Evolutionary conservation across 2,329 filamentous ascomycete species (phyloP).

Genomic region (Aurifilum marmelostoma): DNA sequence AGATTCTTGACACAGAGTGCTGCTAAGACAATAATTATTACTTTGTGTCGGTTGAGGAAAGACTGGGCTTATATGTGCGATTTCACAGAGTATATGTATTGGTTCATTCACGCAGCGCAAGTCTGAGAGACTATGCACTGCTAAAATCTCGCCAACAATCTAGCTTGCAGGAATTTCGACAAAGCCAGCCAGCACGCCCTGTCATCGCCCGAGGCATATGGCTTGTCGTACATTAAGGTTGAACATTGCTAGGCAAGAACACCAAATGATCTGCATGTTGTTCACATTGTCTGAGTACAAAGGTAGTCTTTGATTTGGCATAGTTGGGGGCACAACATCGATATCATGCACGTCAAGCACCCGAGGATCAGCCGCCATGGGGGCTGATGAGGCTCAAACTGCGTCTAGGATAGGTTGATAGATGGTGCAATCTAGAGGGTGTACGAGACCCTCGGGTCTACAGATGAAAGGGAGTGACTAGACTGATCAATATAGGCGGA

Average conservation of each 20-base stretch:
- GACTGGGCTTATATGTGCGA: not conserved
- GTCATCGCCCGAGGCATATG: not conserved
- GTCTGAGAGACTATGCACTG: not conserved
- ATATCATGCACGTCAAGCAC: not conserved
- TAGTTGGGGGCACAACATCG: not conserved
- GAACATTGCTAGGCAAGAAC: not conserved
- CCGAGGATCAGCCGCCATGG: conserved; percentile 11
- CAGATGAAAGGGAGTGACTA: too few relatives aligned
- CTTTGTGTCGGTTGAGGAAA: conserved; percentile 1
- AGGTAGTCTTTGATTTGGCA: not conserved
- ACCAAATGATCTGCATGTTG: not conserved
- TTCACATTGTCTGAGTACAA: not conserved
- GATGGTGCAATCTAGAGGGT: not conserved
- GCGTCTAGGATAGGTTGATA: not conserved
- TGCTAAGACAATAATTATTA: not conserved
- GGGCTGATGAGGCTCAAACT: conserved; percentile 18
- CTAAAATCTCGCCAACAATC: not conserved
- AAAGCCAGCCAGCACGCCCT: not conserved
- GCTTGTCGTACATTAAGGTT: not conserved
- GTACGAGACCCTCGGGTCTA: not conserved
- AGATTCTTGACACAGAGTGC: not conserved
- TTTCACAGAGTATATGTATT: not conserved
- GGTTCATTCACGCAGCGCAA: not conserved
- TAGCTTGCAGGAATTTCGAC: not conserved
- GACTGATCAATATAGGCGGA: not conserved